Evolutionary conservation across 371 early-diverging fungal species (phyloP).

Genomic region (Mucor indicus): DNA sequence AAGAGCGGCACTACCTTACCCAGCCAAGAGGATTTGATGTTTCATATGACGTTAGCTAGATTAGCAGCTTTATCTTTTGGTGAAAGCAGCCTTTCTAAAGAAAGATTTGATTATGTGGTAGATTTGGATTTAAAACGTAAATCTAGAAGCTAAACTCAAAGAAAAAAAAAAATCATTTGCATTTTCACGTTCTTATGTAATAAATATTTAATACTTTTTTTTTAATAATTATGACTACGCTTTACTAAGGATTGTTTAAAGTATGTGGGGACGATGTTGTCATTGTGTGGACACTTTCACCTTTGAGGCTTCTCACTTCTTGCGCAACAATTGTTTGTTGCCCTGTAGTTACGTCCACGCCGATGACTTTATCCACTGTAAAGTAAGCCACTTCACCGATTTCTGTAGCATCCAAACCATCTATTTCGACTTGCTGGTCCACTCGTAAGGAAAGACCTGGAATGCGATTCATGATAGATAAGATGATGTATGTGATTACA

Average conservation of each 20-base stretch:
- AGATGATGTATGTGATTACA: slow-evolving; percentile 56
- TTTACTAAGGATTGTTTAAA: too few species aligned
- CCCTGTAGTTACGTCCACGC: slow-evolving; percentile 32
- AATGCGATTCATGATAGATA: slow-evolving; percentile 45
- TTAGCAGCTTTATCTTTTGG: slow-evolving; percentile 43
- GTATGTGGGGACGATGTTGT: too few species aligned
- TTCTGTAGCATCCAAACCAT: slow-evolving; percentile 59
- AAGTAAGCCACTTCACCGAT: slow-evolving; percentile 68
- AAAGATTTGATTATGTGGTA: slow-evolving; percentile 36
- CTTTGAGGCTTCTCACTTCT: slow-evolving; percentile 32
- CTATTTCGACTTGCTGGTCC: slow-evolving; percentile 53
- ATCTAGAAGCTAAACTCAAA: background rate
- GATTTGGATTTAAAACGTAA: slow-evolving; percentile 25
- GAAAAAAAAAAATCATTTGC: too few species aligned
- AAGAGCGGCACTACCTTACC: slow-evolving; percentile 25
- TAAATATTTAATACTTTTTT: too few species aligned
- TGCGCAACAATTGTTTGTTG: slow-evolving; percentile 37
- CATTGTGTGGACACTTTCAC: too few species aligned
- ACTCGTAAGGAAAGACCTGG: slow-evolving; percentile 56
- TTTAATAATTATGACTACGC: too few species aligned
- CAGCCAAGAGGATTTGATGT: slow-evolving; percentile 48
- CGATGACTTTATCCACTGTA: slow-evolving; percentile 15
- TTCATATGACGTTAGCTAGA: slow-evolving; percentile 38
- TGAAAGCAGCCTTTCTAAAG: slow-evolving; percentile 26
- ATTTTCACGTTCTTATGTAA: too few species aligned